Evolutionary conservation across 768 basidiomycete species (phyloP).

Genomic region (Serendipita sp.): DNA sequence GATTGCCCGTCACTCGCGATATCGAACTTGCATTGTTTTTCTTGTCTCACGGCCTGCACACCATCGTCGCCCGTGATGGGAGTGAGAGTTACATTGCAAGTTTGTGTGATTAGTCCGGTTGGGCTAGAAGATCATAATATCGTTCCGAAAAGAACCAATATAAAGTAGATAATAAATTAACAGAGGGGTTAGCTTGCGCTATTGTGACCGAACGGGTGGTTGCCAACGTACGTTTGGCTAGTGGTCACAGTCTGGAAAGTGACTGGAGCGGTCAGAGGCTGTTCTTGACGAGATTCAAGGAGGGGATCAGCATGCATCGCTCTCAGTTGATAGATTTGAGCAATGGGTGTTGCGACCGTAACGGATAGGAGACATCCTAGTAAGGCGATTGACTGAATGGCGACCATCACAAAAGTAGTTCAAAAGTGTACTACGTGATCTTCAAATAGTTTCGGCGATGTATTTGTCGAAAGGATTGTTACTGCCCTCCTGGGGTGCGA

Average conservation of each 20-base stretch:
- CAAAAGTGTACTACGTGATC: too few species aligned
- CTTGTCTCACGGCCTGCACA: conserved; percentile 33
- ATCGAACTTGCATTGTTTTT: conserved; percentile 33
- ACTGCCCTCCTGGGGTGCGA: not conserved
- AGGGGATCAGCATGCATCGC: not conserved
- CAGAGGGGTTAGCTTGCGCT: conserved; percentile 7
- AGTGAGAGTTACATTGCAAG: conserved; percentile 42
- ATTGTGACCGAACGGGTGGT: not conserved
- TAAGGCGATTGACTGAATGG: conserved; percentile 24
- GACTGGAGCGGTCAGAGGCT: conserved; percentile 19
- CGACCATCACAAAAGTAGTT: conserved; percentile 8
- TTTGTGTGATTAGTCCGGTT: conserved; percentile 36
- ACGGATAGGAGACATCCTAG: conserved; percentile 22
- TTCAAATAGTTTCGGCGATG: too few species aligned
- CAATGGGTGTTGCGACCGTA: conserved; percentile 12
- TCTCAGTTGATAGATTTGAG: conserved; percentile 1
- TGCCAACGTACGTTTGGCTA: conserved; percentile 30
- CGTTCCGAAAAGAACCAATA: not conserved
- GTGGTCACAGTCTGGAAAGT: conserved; percentile 29
- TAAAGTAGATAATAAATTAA: not conserved
- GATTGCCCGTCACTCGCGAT: conserved; percentile 6
- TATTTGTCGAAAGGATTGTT: not conserved
- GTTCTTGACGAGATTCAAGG: conserved; percentile 9
- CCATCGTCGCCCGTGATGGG: conserved; percentile 36
- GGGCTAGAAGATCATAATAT: conserved; percentile 8